Base-by-base conservation (phyloP, 2,329 filamentous ascomycete genomes). In the Fusarium citri region DNA sequence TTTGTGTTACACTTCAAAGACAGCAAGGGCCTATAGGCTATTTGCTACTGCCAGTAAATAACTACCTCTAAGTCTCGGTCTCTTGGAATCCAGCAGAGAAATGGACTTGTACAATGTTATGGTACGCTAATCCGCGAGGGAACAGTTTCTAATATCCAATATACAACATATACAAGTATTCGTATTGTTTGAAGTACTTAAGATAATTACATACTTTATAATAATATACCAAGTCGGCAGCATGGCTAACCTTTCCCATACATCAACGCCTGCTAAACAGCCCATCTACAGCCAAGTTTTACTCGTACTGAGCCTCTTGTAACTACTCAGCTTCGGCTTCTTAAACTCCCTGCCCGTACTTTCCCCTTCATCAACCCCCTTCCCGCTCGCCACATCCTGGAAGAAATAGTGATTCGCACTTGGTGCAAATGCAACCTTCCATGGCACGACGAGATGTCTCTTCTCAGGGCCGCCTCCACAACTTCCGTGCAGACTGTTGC, bases 391-490 rank as follows among this genome's bases (percentile, higher is more conserved):
- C 3, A 78, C 79, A 69, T 83, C 80, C 45, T 82, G 78, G 37
- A 84, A 82, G 69, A 80, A 84, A 54, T 81, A 84, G 55, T 84
- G 81, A 31, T 83, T 82, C 9, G 76, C 74, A 10, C 72, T 76
- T 28, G 77, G 74, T 7, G 76, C 77, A 53, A 81, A 83, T 0
- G 76, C 76, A 6, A 85, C 78, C 20, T 82, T 76, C 80, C 81
- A 85, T 0, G 82, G 82, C 1, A 83, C 79, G 3, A 76, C 76
- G 15, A 83, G 72, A 23, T 83, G 79, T 16, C 72, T 71, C 49
- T 74, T 75, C 30, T 74, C 62, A 2, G 82, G 81, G 0, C 79
- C 81, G 0, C 76, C 78, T 5, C 80, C 81, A 61, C 81, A 83
- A 61, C 77, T 78, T 1, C 81, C 81, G 31, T 78, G 74, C 46